Base-by-base conservation (phyloP, 1,284 basidiomycete genomes). In the Trichosporon inkin region DNA sequence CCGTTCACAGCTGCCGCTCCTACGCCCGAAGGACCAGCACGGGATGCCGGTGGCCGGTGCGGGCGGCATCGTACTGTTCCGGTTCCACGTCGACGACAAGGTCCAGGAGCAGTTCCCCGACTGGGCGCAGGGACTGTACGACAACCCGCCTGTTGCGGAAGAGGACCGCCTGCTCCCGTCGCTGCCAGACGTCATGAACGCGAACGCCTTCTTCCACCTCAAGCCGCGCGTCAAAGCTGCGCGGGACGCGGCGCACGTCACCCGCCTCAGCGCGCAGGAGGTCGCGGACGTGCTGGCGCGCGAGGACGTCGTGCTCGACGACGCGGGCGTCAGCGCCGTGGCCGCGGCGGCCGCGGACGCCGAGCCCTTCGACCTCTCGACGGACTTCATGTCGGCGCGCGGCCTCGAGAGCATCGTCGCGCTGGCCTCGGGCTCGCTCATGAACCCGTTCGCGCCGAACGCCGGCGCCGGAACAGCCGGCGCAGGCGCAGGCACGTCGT, bases 111-210 rank as follows among this genome's bases (percentile, higher is more conserved):
- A 68, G 28, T 65, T 70, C 61, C 71, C 75, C 10, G 71, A 72
- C n/a, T 77, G 75, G 75, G 69, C 74, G 1, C 51, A 65, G 36
- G 73, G 68, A 0, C 61, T 77, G 54, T 77, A 77, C 61, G 74
- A 76, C 60, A 74, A 71, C 49, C 75, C 75, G 11, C 75, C 75
- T 14, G 63, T 73, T 5, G 67, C 73, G 1, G 70, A 72, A 8
- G 70, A 68, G 41, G 73, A 76, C 60, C 58, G 56, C 7, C 53
- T 60, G 34, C 61, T 75, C 3, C 67, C 71, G 0, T 60, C 52
- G 36, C 59, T 76, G 6, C 38, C 64, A 0, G 71, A 74, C 41
- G 64, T 73, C 28, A 71, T 76, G 70, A 63, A 61, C 47, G 58
- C 67, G 22, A 58, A 57, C 37, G 57, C 60, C 4, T 74, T 70